Percentiles rank a stretch among this genome's conserved stretches.
These are phyloP conservation scores for Ustulina deusta DNA, from an alignment of 2,329 filamentous ascomycete species.

Conservation along the genomic window DNA sequence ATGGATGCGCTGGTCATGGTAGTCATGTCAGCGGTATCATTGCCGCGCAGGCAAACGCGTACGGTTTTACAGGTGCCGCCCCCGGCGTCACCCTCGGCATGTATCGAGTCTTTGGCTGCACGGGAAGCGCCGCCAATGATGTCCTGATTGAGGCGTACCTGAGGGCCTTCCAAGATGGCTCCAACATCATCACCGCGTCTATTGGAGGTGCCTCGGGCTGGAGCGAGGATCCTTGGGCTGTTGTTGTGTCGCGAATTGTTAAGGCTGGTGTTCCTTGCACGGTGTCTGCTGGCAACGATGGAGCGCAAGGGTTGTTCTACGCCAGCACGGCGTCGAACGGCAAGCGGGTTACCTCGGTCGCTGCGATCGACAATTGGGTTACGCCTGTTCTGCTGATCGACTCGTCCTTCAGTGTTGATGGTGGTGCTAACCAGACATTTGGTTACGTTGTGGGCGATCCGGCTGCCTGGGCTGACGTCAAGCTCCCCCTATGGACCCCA, in stretches of 20 bases:
- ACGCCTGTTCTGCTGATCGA: constrained; percentile 58
- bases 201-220: constrained; percentile 65
- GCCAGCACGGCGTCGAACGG: constrained; percentile 62
- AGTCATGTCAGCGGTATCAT: constrained; percentile 72
- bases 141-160: constrained; percentile 70
- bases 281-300: constrained; percentile 65
- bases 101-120: constrained; percentile 70
- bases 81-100: constrained; percentile 67
- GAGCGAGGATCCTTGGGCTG: constrained; percentile 64
- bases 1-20: constrained; percentile 69
- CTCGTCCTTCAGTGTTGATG: constrained; percentile 57
- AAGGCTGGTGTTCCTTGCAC: constrained; percentile 65
- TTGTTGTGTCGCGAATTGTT: constrained; percentile 64
- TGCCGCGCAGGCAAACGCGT: constrained; percentile 65
- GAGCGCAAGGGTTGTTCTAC: constrained; percentile 61
- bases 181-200: constrained; percentile 67
- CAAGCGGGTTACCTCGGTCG: constrained; percentile 61
- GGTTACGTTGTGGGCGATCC: constrained; percentile 59
- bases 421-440: constrained; percentile 53
- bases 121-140: constrained; percentile 59
- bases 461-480: constrained; percentile 58
- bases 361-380: constrained; percentile 62
- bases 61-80: constrained; percentile 69
- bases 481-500: constrained; percentile 62
- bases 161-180: constrained; percentile 70